A percentile compares a stretch with the other conserved stretches of the same genome.
Evolutionary conservation across 352 stramenopile genomes (phyloP).

Genomic region (Pythium dissotocum): DNA sequence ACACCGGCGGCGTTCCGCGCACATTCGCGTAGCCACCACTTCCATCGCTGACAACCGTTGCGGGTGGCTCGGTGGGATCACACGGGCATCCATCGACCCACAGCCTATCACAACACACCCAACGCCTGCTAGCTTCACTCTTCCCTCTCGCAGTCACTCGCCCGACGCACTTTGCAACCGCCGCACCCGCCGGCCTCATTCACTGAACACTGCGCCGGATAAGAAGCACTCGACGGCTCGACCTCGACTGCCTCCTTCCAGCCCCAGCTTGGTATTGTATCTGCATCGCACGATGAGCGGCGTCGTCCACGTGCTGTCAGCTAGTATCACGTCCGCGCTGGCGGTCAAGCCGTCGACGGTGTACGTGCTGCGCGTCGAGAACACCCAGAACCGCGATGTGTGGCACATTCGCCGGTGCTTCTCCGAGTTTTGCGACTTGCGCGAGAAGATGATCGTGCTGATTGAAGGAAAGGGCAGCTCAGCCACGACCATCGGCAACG

Average conservation of each 20-base stretch:
- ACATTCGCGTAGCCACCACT: background rate
- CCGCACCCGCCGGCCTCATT: background rate
- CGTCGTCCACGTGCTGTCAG: conserved; percentile 49
- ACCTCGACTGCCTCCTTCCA: background rate
- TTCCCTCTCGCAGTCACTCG: background rate
- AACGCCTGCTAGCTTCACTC: background rate
- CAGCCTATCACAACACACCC: background rate
- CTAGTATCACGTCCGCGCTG: conserved; percentile 63
- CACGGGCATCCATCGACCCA: background rate
- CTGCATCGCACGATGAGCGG: conserved; percentile 34
- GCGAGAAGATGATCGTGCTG: conserved; percentile 61
- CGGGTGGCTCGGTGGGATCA: background rate
- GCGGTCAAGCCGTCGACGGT: conserved; percentile 74
- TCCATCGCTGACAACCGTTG: conserved; percentile 1
- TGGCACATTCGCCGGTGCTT: conserved; percentile 78
- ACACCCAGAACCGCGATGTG: conserved; percentile 37
- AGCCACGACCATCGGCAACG: background rate
- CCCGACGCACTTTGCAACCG: background rate
- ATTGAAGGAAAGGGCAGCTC: conserved; percentile 38
- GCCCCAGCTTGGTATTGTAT: background rate
- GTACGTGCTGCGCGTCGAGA: conserved; percentile 69
- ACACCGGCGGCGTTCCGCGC: conserved; percentile 1
- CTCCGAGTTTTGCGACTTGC: conserved; percentile 72
- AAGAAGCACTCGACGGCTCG: conserved; percentile 1
- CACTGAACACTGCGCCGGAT: conserved; percentile 4